phyloP scores from a whole-genome alignment of 305 asterid species.

The Fraxinus platypoda region DNA sequence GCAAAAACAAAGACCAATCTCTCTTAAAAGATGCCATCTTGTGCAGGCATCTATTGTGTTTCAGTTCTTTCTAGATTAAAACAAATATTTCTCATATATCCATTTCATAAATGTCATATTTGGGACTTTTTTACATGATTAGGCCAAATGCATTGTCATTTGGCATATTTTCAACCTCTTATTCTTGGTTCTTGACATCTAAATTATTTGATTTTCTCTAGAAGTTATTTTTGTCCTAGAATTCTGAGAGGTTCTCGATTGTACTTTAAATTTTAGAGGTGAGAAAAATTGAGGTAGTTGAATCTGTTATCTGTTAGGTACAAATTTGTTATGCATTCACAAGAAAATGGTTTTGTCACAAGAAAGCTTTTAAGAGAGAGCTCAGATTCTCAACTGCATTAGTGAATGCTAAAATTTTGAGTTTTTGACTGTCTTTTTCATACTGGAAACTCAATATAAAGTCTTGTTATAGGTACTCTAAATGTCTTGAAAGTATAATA shows the following conservation, averaged over 20 bases:
- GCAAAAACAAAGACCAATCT: slow-evolving; percentile 37
- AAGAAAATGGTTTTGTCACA: slow-evolving; percentile 53
- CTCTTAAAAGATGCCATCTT: slow-evolving; percentile 26
- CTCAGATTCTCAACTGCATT: slow-evolving; percentile 39
- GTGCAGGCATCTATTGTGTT: slow-evolving; percentile 19
- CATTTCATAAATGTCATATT: slow-evolving; percentile 4
- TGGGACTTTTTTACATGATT: slow-evolving; percentile 11
- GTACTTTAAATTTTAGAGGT: slow-evolving; percentile 22
- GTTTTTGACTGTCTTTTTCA: background rate
- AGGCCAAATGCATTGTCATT: slow-evolving; percentile 23
- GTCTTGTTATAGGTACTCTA: background rate
- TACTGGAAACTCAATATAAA: slow-evolving; percentile 20
- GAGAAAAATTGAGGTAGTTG: slow-evolving; percentile 16
- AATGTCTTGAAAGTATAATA: background rate
- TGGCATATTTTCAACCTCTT: slow-evolving; percentile 6
- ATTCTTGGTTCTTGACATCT: slow-evolving; percentile 29
- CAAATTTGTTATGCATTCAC: slow-evolving; percentile 55
- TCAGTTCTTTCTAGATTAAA: slow-evolving; percentile 2
- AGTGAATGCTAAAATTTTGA: slow-evolving; percentile 27
- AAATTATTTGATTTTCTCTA: background rate
- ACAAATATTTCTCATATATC: background rate
- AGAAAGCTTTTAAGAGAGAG: slow-evolving; percentile 33
- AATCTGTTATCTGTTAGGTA: slow-evolving; percentile 44
- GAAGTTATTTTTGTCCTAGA: background rate
- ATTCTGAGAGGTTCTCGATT: slow-evolving; percentile 18